A percentile compares a stretch with the other conserved stretches of the same genome.
These are phyloP conservation scores for Cinnamomum micranthum DNA, from an alignment of 164 flowering plant species.

Conservation along the genomic window DNA sequence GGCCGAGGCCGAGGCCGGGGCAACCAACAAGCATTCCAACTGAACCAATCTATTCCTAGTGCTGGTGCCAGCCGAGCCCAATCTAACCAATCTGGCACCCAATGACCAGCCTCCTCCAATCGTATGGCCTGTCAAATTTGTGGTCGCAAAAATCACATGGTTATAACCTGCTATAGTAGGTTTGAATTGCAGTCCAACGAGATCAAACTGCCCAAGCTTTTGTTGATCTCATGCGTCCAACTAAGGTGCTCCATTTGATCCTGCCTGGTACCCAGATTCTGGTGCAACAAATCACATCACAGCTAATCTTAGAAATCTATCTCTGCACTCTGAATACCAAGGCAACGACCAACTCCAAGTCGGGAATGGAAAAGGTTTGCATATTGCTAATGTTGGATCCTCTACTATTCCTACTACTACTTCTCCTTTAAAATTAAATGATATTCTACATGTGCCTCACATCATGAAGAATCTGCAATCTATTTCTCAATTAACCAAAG, in stretches of 20 bases:
- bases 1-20: neutral
- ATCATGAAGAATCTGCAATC: too few species aligned
- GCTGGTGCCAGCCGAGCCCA: neutral
- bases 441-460: too few species aligned
- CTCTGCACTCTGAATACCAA: neutral
- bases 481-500: too few species aligned
- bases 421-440: neutral
- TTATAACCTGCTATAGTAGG: neutral
- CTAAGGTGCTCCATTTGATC: neutral
- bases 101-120: neutral
- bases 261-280: too few species aligned
- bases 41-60: neutral
- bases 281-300: neutral
- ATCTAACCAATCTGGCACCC: neutral
- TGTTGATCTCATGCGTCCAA: neutral
- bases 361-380: constrained; percentile 1
- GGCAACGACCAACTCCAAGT: neutral
- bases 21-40: neutral
- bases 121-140: neutral
- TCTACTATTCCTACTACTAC: neutral
- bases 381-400: neutral
- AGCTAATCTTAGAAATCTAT: neutral
- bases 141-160: neutral
- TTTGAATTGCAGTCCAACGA: neutral
- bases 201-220: neutral